Evolutionary conservation across 176 grass and related monocot species (phyloP), one percentile per base, ranked within the genome.

Genomic region (Oryza brachyantha): DNA sequence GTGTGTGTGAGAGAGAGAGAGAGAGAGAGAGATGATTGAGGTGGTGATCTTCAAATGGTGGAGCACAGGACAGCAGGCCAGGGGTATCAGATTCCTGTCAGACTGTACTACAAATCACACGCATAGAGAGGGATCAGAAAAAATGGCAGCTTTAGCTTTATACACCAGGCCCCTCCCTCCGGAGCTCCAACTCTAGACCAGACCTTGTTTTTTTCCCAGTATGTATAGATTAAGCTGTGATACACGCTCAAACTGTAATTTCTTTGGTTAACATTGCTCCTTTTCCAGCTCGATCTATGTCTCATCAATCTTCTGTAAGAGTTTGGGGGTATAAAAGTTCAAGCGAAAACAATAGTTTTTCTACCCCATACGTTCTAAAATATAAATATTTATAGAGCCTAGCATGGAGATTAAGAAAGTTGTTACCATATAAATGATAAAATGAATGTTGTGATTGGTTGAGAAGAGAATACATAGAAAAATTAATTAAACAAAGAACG

Each of bases 81-180:
- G 77, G 87, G 87, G 87, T 66, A 89, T 89, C 87, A 85, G 87
- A 89, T 89, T 89, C 87, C 87, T 89, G 82, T 85, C 87, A 85
- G 87, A 57, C 70, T 75, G 82, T 85, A 77, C 77, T 81, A 70
- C 66, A 75, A 89, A 89, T 89, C 87, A 81, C 82, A 77, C 77
- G 72, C 77, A 85, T 77, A 89, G 71, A 22, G 26, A 64, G 77
- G 74, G 86, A 81, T 81, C 82, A 81, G 58, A 39, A 81, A 85
- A 87, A 65, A 77, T 39, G 46, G 82, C 87, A 85, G 83, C 87
- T 89, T 89, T 89, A 89, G 37, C 82, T 88, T 84, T 88, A 75
- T 70, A 88, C 81, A 72, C 74, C 82, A 63, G 65, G 39, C 77
- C 48, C 48, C 48, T 52, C 46, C 50, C 34, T 13, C 64, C 75